Percentiles rank a stretch among this genome's conserved stretches.
Conservation (phyloP, 768 basidiomycete species). For the Mycena belliarum region DNA sequence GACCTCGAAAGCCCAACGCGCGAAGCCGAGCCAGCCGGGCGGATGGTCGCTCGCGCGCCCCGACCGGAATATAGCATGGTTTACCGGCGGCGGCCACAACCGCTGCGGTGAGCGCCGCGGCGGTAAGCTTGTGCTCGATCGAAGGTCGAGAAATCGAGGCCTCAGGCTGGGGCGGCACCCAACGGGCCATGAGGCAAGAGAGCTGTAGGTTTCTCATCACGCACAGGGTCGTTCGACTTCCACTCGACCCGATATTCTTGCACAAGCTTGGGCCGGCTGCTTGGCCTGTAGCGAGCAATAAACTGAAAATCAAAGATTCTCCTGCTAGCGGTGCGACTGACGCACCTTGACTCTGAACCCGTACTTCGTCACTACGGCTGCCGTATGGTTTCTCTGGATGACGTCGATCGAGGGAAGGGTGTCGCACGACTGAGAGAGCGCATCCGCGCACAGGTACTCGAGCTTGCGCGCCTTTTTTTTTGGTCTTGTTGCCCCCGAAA, state of each 20-base stretch:
- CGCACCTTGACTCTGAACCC: constrained; percentile 26
- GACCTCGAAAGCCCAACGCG: constrained; percentile 27
- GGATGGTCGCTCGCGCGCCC: constrained; percentile 28
- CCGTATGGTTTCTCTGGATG: constrained; percentile 29
- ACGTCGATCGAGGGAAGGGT: constrained; percentile 28
- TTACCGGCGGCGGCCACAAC: constrained; percentile 21
- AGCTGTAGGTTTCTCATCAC: constrained; percentile 27
- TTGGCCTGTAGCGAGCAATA: constrained; percentile 17
- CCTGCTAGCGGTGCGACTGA: not conserved
- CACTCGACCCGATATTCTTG: constrained; percentile 29
- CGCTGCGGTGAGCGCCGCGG: constrained; percentile 17
- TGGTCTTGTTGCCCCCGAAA: constrained; percentile 30
- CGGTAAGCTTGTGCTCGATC: constrained; percentile 28
- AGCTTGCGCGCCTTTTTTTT: constrained; percentile 28
- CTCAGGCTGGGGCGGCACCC: constrained; percentile 26
- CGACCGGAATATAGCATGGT: constrained; percentile 28
- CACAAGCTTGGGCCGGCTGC: too few species aligned
- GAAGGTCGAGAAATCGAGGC: constrained; percentile 23
- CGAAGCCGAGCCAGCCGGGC: constrained; percentile 26
- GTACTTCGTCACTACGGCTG: constrained; percentile 26
- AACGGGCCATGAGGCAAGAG: constrained; percentile 26
- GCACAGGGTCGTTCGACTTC: constrained; percentile 19
- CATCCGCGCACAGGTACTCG: constrained; percentile 26
- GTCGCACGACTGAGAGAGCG: constrained; percentile 21
- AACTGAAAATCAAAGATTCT: not conserved